Evolutionary conservation across 129 eudicot genomes (phyloP).

Genomic region (Chrysanthemum seticuspe): DNA sequence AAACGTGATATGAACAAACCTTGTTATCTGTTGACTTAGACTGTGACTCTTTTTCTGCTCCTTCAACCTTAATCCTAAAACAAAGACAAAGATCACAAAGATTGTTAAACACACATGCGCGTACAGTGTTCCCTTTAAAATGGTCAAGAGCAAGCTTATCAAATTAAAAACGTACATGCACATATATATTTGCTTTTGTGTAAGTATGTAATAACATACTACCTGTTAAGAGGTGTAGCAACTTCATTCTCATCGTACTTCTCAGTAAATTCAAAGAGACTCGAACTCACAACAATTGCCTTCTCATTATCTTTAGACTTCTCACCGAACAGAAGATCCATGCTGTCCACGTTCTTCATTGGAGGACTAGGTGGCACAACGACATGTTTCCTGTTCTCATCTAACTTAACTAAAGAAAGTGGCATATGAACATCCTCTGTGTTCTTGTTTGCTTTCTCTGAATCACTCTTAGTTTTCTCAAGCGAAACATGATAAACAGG

Average conservation of each 20-base stretch:
- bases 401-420: too few species aligned
- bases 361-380: neutral
- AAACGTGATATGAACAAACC: slow-evolving; percentile 34
- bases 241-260: neutral
- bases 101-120: neutral
- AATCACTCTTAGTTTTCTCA: neutral
- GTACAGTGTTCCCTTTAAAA: too few species aligned
- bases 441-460: neutral
- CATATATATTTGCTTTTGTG: neutral
- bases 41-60: slow-evolving; percentile 29
- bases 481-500: neutral
- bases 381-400: neutral
- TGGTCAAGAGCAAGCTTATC: neutral
- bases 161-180: too few species aligned
- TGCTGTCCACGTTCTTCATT: neutral
- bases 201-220: neutral
- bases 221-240: neutral
- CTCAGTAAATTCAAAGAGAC: neutral
- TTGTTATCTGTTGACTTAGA: slow-evolving; percentile 44
- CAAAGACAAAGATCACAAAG: neutral
- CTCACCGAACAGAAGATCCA: too few species aligned
- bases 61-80: slow-evolving; percentile 37
- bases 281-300: neutral
- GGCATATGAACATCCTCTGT: too few species aligned
- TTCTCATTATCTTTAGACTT: too few species aligned